These are phyloP conservation scores for Rhodamnia rubescens DNA, from an alignment of 345 rosid species.

Conservation along the genomic window DNA sequence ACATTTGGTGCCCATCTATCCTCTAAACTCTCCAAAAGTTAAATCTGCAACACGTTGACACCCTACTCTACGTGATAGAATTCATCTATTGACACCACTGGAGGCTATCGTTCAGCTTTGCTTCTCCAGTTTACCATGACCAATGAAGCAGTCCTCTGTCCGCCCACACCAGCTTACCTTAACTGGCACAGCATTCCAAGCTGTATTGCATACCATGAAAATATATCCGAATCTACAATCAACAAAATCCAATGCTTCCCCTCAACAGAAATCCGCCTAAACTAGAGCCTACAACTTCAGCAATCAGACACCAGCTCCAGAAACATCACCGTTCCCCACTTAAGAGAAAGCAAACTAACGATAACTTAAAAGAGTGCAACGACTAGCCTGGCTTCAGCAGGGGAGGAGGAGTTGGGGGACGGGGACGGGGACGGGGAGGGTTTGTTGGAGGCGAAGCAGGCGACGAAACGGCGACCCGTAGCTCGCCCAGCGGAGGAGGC, in stretches of 20 bases:
- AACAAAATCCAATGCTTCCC: background rate
- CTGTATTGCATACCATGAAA: background rate
- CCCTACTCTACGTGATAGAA: background rate
- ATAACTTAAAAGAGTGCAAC: background rate
- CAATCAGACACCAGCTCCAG: background rate
- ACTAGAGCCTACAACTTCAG: background rate
- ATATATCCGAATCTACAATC: background rate
- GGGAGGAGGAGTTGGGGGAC: background rate
- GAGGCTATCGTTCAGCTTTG: background rate
- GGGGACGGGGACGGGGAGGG: conserved; percentile 2
- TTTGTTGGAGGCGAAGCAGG: conserved; percentile 48
- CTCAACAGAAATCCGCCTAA: background rate
- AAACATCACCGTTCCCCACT: background rate
- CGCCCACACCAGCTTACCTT: background rate
- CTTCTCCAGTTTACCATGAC: background rate
- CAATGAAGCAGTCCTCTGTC: background rate
- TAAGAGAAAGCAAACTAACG: background rate
- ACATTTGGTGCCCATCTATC: background rate
- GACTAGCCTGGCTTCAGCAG: conserved; percentile 57
- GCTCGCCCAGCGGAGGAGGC: background rate
- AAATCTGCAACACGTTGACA: background rate
- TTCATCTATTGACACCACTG: background rate
- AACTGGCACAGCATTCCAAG: background rate
- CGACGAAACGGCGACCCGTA: background rate
- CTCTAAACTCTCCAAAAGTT: background rate